Base-by-base conservation (phyloP, 129 eudicot genomes). In the Scalesia atractyloides region DNA sequence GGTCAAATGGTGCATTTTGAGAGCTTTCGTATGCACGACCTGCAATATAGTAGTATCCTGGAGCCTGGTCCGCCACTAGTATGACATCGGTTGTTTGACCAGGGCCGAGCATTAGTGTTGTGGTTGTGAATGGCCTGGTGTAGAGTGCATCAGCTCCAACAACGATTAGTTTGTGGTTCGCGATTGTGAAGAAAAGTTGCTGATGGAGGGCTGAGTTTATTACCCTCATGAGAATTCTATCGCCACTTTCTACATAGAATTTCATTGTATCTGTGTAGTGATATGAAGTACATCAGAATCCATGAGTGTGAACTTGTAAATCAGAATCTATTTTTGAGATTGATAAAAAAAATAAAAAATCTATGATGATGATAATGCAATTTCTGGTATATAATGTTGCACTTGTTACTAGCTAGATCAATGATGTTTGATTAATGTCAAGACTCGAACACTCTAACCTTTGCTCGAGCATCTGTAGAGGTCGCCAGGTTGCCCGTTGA, bases 401-500 rank as follows among this genome's bases (percentile, higher is more conserved):
- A 8, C 9, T 39, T 39, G 44, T 8, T 39, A 39, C 8, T 37
- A 9, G 43, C 9, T 37, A 37, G 43, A 37, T 37, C 43, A 7
- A 37, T 37, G 9, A 39, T 39, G 44, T 39, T 39, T 37, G 43
- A n/a, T 54, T 8, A 54, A 54, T 19, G 19, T 54, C 33, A 7
- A 54, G 5, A 19, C 11, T 19, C 33, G 44, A 39, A 39, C 44
- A 41, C 7, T 41, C 46, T 41, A 39, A 86, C 97, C 92, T 91
- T 80, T 72, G 73, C 72, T 84, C 43, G 97, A 91, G 80, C 97
- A 91, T 74, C 78, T 44, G 77, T 82, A 84, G 22, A 91, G 89
- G 60, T 91, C 97, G 19, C 97, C 97, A 5, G 97, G 97, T 76
- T 91, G 91, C 36, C 97, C 97, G 39, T 90, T 90, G 47, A 90